Base-by-base conservation (phyloP, 176 grass and related monocot genomes). In the Bolboschoenus planiculmis region DNA sequence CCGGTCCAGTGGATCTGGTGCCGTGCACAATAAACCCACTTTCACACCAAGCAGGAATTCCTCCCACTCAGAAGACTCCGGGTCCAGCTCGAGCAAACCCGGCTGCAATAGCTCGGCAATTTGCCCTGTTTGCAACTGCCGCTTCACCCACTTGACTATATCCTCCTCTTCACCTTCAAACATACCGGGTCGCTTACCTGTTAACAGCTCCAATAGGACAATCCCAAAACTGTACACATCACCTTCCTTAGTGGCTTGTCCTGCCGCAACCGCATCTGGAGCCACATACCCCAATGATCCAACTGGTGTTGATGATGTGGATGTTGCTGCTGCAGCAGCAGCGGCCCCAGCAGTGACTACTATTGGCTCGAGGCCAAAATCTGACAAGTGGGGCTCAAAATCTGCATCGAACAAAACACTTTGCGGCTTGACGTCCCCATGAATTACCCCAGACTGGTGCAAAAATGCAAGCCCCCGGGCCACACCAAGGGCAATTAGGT, bases 61-160 rank as follows among this genome's bases (percentile, higher is more conserved):
- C 85, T 97, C 95, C 95, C 95, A 97, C 65, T 97, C 95, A 1
- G 95, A 89, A 1, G 95, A 97, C 85, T 97, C 95, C 44, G 95
- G 95, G 56, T 97, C 95, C 1, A 97, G 83, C 83, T 97, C 95
- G 70, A 97, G 90, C 31, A 97, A 86, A 26, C 95, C 95, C 0
- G 95, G 95, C 88, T 93, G 92, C 29, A 97, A 87, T 35, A 97
- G 87, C 88, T 97, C 95, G 0, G 92, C 75, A 11, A 97, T 87
- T 21, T 93, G 92, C 14, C 95, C 95, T 20, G 88, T 86, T 85
- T 97, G 95, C 81, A 97, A 89, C 81, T 94, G 95, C 35, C 95
- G 77, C 88, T 94, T 97, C 87, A 97, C 95, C 95, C 95, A 97
- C 87, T 97, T 97, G 44, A 97, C 92, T 54, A 97, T 97, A 86